phyloP scores from a whole-genome alignment of 495 filamentous ascomycete genomes.

The Darksidea phi region DNA sequence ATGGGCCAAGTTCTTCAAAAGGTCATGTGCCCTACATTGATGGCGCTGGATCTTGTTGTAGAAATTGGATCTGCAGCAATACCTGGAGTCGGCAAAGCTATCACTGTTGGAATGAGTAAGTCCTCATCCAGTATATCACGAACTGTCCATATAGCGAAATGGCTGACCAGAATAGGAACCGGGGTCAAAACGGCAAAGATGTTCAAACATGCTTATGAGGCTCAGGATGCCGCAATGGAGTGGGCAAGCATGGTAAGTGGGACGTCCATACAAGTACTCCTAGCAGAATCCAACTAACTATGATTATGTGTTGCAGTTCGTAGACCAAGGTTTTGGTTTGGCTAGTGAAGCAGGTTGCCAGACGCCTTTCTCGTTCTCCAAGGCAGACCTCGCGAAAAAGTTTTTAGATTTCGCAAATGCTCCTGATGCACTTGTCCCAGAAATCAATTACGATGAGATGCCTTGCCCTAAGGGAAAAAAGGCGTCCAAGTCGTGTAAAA shows the following conservation, averaged over 20 bases:
- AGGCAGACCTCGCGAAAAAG: constrained; percentile 6
- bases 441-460: constrained; percentile 17
- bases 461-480: constrained; percentile 16
- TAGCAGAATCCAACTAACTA: constrained; percentile 2
- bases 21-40: constrained; percentile 15
- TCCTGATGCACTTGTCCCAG: constrained; percentile 14
- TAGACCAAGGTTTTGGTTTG: constrained; percentile 15
- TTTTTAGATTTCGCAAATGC: constrained; percentile 18
- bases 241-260: constrained; percentile 14
- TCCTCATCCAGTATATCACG: background rate
- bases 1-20: constrained; percentile 10
- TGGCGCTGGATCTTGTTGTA: constrained; percentile 14
- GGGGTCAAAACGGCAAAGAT: constrained; percentile 14
- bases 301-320: constrained; percentile 3
- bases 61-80: constrained; percentile 17
- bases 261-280: background rate
- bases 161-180: constrained; percentile 13
- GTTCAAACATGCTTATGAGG: constrained; percentile 10
- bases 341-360: constrained; percentile 19
- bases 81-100: constrained; percentile 20
- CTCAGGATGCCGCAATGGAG: constrained; percentile 17
- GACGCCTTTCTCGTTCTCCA: constrained; percentile 15
- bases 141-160: background rate
- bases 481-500: constrained; percentile 13
- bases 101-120: constrained; percentile 18